Evolutionary conservation across 2,329 filamentous ascomycete genomes (phyloP), one percentile per base, ranked within the genome.

Genomic region (Phaeosphaeriaceae sp.): DNA sequence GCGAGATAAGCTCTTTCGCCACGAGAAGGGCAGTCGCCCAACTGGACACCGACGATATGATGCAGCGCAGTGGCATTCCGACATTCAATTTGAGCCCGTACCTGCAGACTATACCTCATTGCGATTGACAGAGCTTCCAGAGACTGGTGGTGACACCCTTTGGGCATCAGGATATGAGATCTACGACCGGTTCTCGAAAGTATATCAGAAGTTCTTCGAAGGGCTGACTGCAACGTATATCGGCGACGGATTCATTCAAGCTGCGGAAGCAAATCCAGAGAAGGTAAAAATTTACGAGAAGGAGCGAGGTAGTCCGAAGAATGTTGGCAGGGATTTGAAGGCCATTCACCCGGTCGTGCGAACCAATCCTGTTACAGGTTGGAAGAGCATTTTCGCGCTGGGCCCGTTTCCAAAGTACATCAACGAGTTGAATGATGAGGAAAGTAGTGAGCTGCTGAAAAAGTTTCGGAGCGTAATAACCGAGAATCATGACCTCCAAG

Each of bases 61-160:
- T 63, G 56, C 80, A 55, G 79, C 79, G 55, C 63, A 79, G 59
- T 77, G 79, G 80, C 81, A 83, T 60, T 81, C 80, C 0, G 85
- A 88, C 54, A 87, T 88, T 56, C 80, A 81, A 0, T 89, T 87
- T 50, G 86, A 89, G 71, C 81, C 80, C 0, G 74, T 83, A 3
- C 86, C 87, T 0, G 79, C 80, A 6, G 86, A 89, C 64, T 89
- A 88, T 60, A 79, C 85, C 0, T 76, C 82, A 0, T 73, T 88
- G n/a, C 79, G 83, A 41, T 70, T 87, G 0, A 59, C 55, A 1
- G 35, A 56, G 37, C 39, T 66, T 9, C 67, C 33, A 0, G 23
- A 52, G 8, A 46, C 48, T 2, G 73, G 74, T 13, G 74, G 74
- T 9, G 75, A 77, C 41, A 77, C 74, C 0, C 68, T 76, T 1